A percentile compares a stretch with the other conserved stretches of the same genome.
These are phyloP conservation scores for Akanthomyces uredinophilus DNA, from an alignment of 2,329 filamentous ascomycete species.

Conservation along the genomic window DNA sequence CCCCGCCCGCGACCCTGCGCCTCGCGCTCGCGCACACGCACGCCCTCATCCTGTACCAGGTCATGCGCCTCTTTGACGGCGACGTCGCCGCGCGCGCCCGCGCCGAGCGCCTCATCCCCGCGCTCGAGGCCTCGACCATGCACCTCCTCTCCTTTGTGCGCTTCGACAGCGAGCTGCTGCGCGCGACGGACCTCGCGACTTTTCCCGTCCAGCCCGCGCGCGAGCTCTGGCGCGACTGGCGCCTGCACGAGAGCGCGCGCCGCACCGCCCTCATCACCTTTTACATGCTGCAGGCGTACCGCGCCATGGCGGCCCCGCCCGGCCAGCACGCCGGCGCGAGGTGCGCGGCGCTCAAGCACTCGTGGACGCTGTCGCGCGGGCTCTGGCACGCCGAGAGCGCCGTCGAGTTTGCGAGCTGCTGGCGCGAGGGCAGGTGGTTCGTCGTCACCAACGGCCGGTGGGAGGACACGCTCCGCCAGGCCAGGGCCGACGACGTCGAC, in stretches of 20 bases:
- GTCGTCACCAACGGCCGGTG: slow-evolving; percentile 29
- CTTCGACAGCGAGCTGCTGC: slow-evolving; percentile 24
- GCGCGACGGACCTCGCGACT: slow-evolving; percentile 22
- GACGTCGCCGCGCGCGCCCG: slow-evolving; percentile 38
- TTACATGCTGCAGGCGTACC: slow-evolving; percentile 38
- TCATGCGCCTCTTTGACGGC: slow-evolving; percentile 46
- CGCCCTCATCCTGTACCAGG: slow-evolving; percentile 44
- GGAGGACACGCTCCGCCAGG: slow-evolving; percentile 24
- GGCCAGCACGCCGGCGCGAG: slow-evolving; percentile 15
- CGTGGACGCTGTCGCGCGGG: slow-evolving; percentile 35
- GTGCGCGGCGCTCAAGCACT: slow-evolving; percentile 30
- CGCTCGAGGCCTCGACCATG: slow-evolving; percentile 30
- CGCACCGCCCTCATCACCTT: slow-evolving; percentile 46
- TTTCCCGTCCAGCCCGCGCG: slow-evolving; percentile 36
- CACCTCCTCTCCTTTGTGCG: slow-evolving; percentile 28
- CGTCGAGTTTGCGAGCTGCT: slow-evolving; percentile 34
- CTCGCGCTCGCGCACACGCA: slow-evolving; percentile 39
- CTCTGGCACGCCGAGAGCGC: slow-evolving; percentile 34
- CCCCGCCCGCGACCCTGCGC: slow-evolving; percentile 25
- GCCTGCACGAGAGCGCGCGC: slow-evolving; percentile 48
- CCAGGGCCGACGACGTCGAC: slow-evolving; percentile 39
- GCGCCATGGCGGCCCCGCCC: slow-evolving; percentile 26
- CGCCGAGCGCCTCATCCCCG: slow-evolving; percentile 30
- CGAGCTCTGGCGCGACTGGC: slow-evolving; percentile 46
- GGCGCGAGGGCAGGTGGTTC: slow-evolving; percentile 32